Percentiles rank a stretch among this genome's conserved stretches.
phyloP scores from a whole-genome alignment of 768 basidiomycete species.

The Podaxis mareebaensis region DNA sequence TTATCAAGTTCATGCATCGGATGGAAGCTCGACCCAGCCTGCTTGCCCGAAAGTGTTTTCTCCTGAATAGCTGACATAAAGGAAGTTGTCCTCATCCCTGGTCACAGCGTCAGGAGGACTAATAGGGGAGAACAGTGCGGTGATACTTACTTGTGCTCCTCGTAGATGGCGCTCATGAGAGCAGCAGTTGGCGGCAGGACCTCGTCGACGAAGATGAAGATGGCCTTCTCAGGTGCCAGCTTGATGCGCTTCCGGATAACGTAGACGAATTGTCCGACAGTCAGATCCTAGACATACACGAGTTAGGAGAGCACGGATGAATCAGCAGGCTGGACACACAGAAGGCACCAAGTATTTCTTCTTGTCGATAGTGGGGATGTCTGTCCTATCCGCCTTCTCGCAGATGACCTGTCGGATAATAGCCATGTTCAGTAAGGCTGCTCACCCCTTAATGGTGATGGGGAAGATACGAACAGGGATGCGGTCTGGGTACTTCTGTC shows the following conservation, averaged over 20 bases:
- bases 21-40: constrained; percentile 48
- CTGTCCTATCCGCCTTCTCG: constrained; percentile 97
- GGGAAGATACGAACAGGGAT: constrained; percentile 75
- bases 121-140: constrained; percentile 4
- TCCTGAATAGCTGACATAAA: constrained; percentile 97
- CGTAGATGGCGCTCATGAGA: constrained; percentile 98
- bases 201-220: constrained; percentile 99
- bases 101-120: constrained; percentile 1
- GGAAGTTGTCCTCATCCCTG: constrained; percentile 98
- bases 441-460: not conserved
- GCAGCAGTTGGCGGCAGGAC: constrained; percentile 98
- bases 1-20: constrained; percentile 38
- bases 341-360: constrained; percentile 99
- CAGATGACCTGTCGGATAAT: constrained; percentile 82
- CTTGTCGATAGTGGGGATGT: constrained; percentile 99
- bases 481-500: constrained; percentile 98
- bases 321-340: constrained; percentile 45
- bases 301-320: not conserved
- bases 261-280: constrained; percentile 98
- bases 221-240: constrained; percentile 98
- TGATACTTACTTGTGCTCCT: constrained; percentile 92
- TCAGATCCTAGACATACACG: constrained; percentile 70
- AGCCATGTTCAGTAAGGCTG: not conserved
- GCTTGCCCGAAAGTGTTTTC: constrained; percentile 91
- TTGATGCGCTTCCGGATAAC: constrained; percentile 99